Base-by-base conservation (phyloP, 331 rosid species). In the Acacia concinna region DNA sequence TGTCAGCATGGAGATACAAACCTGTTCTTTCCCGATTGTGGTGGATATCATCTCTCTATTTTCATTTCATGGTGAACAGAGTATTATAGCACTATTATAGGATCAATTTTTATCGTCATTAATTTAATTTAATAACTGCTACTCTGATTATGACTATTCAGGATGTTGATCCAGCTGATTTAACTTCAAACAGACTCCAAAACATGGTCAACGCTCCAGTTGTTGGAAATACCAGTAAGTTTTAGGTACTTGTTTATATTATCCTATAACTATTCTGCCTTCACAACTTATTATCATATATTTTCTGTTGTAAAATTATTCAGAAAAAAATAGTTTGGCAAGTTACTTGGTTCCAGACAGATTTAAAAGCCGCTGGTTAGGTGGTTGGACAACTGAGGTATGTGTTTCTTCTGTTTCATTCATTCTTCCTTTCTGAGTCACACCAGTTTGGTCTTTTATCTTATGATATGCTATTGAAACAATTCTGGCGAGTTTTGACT, bases 311-410 rank as follows among this genome's bases (percentile, higher is more conserved):
- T 66, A 73, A 28, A 54, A 65, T 32, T 60, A 34, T 86, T 78
- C 44, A 87, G 93, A 71, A 73, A 77, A 68, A n/a, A 84, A 84
- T 66, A 78, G 83, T 51, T 41, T 40, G 82, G 79, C 28, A 35
- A 52, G 79, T 72, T 65, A 68, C 78, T 43, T 71, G 41, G 78
- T 81, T 85, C 81, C 84, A 1, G 80, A 88, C 47, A 85, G 89
- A 87, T 93, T 89, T 78, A 83, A 88, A 75, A 93, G 97, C 83
- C 91, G 97, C 66, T 91, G 97, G 96, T 68, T 93, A 72, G 97
- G 93, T 67, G 97, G 96, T 18, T 93, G 97, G 94, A 75, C 94
- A 81, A 63, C 52, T 73, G 74, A 91, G 91, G 97, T 93, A 35
- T 84, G 75, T 27, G 73, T 82, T 78, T 74, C 41, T 41, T 81